Evolutionary conservation across 176 grass and related monocot species (phyloP), one percentile per base, ranked within the genome.

Genomic region (Elaeis guineensis): DNA sequence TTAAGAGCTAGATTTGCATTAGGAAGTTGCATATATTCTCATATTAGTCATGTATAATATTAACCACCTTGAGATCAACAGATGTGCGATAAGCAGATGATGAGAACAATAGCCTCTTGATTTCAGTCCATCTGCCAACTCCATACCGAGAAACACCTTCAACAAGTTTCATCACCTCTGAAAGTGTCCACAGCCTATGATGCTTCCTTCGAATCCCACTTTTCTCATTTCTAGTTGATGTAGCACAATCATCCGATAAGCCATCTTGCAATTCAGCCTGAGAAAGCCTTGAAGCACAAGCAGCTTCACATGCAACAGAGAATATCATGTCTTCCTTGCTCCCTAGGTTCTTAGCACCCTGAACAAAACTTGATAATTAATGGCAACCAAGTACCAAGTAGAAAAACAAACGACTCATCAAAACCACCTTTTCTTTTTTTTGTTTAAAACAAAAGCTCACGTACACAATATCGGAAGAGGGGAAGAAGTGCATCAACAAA

Each of bases 111-210:
- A 63, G 15, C 58, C 29, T 73, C 26, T 73, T 73, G 51, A 73
- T 73, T 28, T 73, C 70, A 49, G 59, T 73, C 70, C 70, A 73
- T 63, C 59, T 63, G 23, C 70, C 59, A 19, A 73, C 70, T 62
- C 70, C 70, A 55, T 54, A 73, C 3, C 32, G 70, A 24, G 70
- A 73, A 35, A 73, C 70, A 55, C 70, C 70, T 32, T 73, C 70
- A 44, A 73, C 28, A 48, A 73, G 70, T 35, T 73, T 73, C 25
- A 55, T 73, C 26, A 73, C 70, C n/a, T 73, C 70, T 55, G 70
- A 21, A 54, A 73, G 25, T 24, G 70, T 73, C 70, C 70, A 73
- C 53, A 63, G 12, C 23, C 59, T 53, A 39, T 73, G 58, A 44
- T 63, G 70, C 26, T 63, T 73, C 50, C 70, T 73, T 73, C 57